A percentile compares a stretch with the other conserved stretches of the same genome.
These are phyloP conservation scores for Candida endomychidarum DNA, from an alignment of 805 yeast species.

Conservation along the genomic window DNA sequence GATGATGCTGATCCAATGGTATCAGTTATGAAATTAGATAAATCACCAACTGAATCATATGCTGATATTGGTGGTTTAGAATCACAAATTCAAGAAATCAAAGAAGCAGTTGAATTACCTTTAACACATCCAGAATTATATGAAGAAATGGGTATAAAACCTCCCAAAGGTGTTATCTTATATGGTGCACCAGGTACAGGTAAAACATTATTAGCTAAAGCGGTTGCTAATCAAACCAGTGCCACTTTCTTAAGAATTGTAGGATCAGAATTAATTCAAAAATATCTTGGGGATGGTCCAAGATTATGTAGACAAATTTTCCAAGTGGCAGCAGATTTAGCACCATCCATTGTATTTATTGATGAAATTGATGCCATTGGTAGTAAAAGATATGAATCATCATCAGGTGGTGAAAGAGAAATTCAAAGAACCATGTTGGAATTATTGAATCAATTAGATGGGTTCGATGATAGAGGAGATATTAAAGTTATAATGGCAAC, in stretches of 20 bases:
- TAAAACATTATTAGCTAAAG: conserved; percentile 91
- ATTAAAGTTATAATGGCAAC: conserved; percentile 99
- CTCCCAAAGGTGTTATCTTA: conserved; percentile 95
- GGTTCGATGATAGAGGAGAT: conserved; percentile 96
- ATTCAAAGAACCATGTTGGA: conserved; percentile 98
- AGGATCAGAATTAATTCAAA: conserved; percentile 95
- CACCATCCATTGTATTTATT: conserved; percentile 97
- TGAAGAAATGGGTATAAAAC: conserved; percentile 98
- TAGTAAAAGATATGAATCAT: conserved; percentile 95
- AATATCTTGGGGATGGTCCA: conserved; percentile 97
- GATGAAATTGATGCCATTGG: conserved; percentile 99
- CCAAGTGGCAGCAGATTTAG: conserved; percentile 94
- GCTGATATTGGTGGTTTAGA: conserved; percentile 98
- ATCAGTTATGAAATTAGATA: conserved; percentile 95
- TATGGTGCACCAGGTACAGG: conserved; percentile 99
- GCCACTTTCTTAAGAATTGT: conserved; percentile 96
- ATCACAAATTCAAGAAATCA: conserved; percentile 93
- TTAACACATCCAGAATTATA: conserved; percentile 94
- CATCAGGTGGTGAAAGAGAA: conserved; percentile 96
- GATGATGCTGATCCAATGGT: conserved; percentile 99
- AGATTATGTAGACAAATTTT: conserved; percentile 90
- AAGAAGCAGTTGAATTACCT: conserved; percentile 95
- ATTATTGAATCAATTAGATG: conserved; percentile 90
- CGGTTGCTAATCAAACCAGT: conserved; percentile 96
- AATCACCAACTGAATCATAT: conserved; percentile 94